phyloP scores from a whole-genome alignment of 805 yeast genomes.

The Hanseniaspora valbyensis region DNA sequence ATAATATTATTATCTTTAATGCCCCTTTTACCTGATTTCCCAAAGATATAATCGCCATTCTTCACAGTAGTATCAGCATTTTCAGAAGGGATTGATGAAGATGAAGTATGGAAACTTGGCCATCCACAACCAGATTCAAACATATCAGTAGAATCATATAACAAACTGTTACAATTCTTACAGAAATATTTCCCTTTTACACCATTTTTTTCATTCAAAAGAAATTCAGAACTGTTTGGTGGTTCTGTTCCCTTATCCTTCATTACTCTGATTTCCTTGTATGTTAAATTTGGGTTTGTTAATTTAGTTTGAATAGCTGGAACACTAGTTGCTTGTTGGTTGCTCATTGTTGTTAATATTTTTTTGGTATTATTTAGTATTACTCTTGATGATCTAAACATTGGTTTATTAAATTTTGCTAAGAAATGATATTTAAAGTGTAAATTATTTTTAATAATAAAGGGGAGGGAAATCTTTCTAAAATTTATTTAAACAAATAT shows the following conservation, averaged over 20 bases:
- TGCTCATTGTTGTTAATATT: not conserved
- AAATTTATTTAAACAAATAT: too few species aligned
- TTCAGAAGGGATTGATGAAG: too few species aligned
- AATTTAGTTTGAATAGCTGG: slow-evolving; percentile 3
- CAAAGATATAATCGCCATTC: slow-evolving; percentile 1
- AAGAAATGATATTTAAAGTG: too few species aligned
- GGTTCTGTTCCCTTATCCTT: slow-evolving; percentile 44
- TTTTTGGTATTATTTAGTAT: not conserved
- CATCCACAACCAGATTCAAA: slow-evolving; percentile 92
- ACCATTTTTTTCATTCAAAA: slow-evolving; percentile 12
- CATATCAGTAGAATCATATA: slow-evolving; percentile 69
- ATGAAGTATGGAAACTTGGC: slow-evolving; percentile 87
- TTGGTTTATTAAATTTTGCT: not conserved
- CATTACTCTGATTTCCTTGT: slow-evolving; percentile 68
- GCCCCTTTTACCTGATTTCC: slow-evolving; percentile 10
- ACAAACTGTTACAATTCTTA: slow-evolving; percentile 73
- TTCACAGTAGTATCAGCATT: slow-evolving; percentile 23
- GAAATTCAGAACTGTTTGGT: slow-evolving; percentile 25
- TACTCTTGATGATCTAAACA: not conserved
- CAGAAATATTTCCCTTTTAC: slow-evolving; percentile 46
- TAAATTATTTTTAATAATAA: too few species aligned
- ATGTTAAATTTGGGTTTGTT: slow-evolving; percentile 56
- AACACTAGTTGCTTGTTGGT: not conserved
- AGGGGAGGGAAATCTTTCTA: too few species aligned
- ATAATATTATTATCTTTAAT: slow-evolving; percentile 45